A percentile compares a stretch with the other conserved stretches of the same genome.
Evolutionary conservation across 176 grass and related monocot genomes (phyloP).

Genomic region (Lolium rigidum): DNA sequence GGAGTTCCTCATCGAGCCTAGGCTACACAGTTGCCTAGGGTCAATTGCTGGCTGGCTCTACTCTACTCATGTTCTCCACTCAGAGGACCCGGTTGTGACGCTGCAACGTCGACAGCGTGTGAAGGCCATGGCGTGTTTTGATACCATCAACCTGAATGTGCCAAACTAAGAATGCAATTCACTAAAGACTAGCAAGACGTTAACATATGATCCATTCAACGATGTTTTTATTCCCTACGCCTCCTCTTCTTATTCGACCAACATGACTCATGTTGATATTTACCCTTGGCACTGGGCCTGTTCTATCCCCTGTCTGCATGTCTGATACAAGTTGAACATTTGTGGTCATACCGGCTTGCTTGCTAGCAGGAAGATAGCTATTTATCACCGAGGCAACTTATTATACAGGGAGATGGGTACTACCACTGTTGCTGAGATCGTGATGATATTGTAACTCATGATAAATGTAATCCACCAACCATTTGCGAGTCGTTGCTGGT

Average conservation of each 20-base stretch:
- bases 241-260: background rate
- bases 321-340: background rate
- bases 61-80: background rate
- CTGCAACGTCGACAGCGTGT: background rate
- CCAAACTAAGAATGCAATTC: background rate
- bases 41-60: background rate
- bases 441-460: background rate
- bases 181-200: rapidly evolving
- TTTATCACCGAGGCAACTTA: background rate
- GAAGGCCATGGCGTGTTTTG: too few relatives aligned
- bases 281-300: background rate
- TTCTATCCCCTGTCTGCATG: too few relatives aligned
- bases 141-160: background rate
- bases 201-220: background rate
- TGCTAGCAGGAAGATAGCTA: background rate
- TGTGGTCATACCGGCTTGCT: background rate
- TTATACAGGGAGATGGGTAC: background rate
- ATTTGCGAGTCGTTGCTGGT: background rate
- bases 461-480: slow-evolving; percentile 4
- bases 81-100: too few relatives aligned
- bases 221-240: background rate
- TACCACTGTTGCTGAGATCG: background rate
- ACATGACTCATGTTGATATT: background rate
- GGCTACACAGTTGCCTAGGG: background rate
- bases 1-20: background rate